Conservation (phyloP, 306 rosid species). For the Prunus campanulata region DNA sequence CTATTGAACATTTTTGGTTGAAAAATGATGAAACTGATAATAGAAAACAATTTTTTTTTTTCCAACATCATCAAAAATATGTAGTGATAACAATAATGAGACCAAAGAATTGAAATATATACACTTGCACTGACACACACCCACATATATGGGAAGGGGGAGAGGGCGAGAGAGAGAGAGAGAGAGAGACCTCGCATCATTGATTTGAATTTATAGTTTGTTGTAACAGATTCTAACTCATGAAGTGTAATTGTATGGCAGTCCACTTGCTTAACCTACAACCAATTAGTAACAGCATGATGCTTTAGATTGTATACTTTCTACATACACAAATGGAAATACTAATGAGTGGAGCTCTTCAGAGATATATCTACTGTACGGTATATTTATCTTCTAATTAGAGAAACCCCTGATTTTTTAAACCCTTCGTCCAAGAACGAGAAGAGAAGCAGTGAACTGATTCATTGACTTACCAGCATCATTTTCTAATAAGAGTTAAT, state of each 20-base stretch:
- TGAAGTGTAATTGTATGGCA: slow-evolving; percentile 57
- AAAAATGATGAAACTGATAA: no score
- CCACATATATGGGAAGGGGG: slow-evolving; percentile 4
- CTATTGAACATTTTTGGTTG: no score
- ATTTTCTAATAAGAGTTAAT: neutral
- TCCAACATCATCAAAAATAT: neutral
- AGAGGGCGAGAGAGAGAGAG: neutral
- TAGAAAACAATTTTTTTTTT: no score
- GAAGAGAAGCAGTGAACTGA: neutral
- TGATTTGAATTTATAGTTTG: slow-evolving; percentile 75
- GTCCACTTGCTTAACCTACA: slow-evolving; percentile 82
- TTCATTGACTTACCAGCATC: neutral
- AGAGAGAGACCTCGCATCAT: slow-evolving; percentile 89
- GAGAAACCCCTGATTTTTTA: no score
- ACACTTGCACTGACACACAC: neutral
- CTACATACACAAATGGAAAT: neutral
- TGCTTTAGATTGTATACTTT: neutral
- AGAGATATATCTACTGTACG: neutral
- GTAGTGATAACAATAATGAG: neutral
- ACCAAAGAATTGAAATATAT: neutral
- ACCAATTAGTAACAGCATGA: slow-evolving; percentile 11
- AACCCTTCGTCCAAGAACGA: neutral
- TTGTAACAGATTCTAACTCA: slow-evolving; percentile 79
- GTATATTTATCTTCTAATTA: neutral
- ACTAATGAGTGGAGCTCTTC: neutral